These are phyloP conservation scores for Ophiostoma sp. DNA, from an alignment of 2,329 filamentous ascomycete genomes.

Conservation along the genomic window DNA sequence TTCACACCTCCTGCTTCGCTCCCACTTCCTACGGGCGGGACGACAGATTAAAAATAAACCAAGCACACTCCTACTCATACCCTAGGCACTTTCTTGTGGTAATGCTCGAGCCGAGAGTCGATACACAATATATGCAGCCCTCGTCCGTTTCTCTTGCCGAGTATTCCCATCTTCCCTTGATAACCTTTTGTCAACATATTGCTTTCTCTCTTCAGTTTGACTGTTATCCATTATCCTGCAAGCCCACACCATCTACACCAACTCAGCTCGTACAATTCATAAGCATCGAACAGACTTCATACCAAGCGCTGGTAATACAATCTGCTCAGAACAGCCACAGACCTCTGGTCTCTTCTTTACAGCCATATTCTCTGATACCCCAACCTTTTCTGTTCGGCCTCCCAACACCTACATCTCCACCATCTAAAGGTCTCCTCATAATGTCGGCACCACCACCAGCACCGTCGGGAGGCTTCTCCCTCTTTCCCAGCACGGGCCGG, in stretches of 20 bases:
- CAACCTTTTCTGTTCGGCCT: neutral
- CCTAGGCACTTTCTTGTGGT: neutral
- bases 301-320: neutral
- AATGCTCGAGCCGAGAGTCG: neutral
- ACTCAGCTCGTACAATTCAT: neutral
- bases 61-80: conserved; percentile 4
- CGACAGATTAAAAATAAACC: conserved; percentile 13
- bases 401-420: neutral
- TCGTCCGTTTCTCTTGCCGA: neutral
- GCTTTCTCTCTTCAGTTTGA: neutral
- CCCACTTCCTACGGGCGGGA: neutral
- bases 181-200: neutral
- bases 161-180: neutral
- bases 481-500: conserved; percentile 51
- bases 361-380: neutral
- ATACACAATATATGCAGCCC: conserved; percentile 14
- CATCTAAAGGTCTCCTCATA: conserved; percentile 14
- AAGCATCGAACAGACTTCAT: neutral
- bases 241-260: neutral
- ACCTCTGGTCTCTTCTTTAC: neutral
- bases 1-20: neutral
- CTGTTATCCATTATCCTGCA: neutral
- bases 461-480: conserved; percentile 49
- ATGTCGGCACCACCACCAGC: conserved; percentile 39
- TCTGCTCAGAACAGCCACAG: neutral